Base-by-base conservation (phyloP, 345 rosid species). In the Dipteronia dyeriana region DNA sequence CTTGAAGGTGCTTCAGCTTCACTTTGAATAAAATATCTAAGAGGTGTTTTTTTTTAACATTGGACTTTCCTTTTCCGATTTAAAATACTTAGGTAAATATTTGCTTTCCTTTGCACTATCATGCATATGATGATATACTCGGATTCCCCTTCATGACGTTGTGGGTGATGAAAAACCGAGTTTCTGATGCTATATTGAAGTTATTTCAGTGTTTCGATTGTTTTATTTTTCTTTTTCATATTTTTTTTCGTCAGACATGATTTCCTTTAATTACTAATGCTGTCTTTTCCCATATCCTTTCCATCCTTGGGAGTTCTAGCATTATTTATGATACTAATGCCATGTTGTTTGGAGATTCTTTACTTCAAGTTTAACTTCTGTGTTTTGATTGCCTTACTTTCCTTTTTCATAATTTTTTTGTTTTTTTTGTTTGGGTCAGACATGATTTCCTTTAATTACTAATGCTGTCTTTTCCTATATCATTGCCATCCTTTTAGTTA, bases 101-200 rank as follows among this genome's bases (percentile, higher is more conserved):
- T 74, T 2, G 34, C 38, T 9, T 17, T 3, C n/a, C 10, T 31
- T 1, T 25, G 7, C 67, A 23, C n/a, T 23, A 47, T 59, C 56
- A 53, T 17, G 87, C 91, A 87, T 63, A 49, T 85, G 94, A 88
- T 51, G 93, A 89, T 7, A 10, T 81, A 78, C 90, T 87, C 83
- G 91, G 94, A 87, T 90, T 92, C 90, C 93, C 91, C 91, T 90
- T 88, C 90, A 81, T 84, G 87, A 78, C 88, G 65, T 73, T 22
- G 20, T 88, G 93, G 84, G 78, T 90, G 92, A 88, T 89, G 93
- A 66, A 81, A 86, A 11, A 71, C 89, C 84, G 90, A 93, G 96
- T 68, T 75, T 87, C 89, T 74, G 91, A 88, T 88, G 87, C 87
- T 66, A 14, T 3, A 63, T 4, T 23, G 3, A 59, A 7, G 34